Conservation (phyloP, 768 basidiomycete genomes). For the Boletus vinaceobasis region DNA sequence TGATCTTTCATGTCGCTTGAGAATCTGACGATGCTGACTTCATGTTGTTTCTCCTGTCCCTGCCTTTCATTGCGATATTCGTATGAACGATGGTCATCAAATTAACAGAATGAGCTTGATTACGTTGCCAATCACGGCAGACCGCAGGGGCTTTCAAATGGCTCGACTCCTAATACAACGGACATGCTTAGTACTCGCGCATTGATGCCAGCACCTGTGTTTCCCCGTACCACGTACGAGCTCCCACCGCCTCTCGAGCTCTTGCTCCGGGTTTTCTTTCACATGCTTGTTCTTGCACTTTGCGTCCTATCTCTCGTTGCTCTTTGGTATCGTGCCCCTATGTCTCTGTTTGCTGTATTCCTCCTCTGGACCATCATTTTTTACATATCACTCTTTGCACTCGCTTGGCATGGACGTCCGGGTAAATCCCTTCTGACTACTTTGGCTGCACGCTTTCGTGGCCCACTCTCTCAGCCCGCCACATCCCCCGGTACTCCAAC, state of each 20-base stretch:
- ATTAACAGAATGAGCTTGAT: slow-evolving; percentile 66
- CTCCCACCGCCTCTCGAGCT: slow-evolving; percentile 38
- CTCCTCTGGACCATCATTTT: slow-evolving; percentile 58
- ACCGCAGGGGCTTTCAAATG: slow-evolving; percentile 33
- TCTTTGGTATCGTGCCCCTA: slow-evolving; percentile 55
- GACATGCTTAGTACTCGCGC: slow-evolving; percentile 45
- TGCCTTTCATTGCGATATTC: slow-evolving; percentile 2
- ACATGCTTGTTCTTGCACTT: slow-evolving; percentile 56
- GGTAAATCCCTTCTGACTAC: slow-evolving; percentile 54
- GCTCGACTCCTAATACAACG: slow-evolving; percentile 50
- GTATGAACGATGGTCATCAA: slow-evolving; percentile 8
- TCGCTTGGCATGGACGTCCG: slow-evolving; percentile 60
- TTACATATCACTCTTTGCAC: slow-evolving; percentile 49
- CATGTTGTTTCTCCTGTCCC: slow-evolving; percentile 4
- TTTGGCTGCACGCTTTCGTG: slow-evolving; percentile 44
- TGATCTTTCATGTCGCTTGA: slow-evolving; percentile 13
- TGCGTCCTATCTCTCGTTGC: slow-evolving; percentile 54
- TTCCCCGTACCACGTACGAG: slow-evolving; percentile 24
- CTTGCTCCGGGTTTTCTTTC: slow-evolving; percentile 51
- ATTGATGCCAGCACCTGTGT: slow-evolving; percentile 29
- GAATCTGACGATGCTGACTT: slow-evolving; percentile 21
- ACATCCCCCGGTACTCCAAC: slow-evolving; percentile 35
- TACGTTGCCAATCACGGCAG: slow-evolving; percentile 59
- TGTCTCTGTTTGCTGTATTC: slow-evolving; percentile 59
- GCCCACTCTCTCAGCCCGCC: slow-evolving; percentile 23